phyloP scores from a whole-genome alignment of 768 basidiomycete species.

The Solioccasus polychromus region DNA sequence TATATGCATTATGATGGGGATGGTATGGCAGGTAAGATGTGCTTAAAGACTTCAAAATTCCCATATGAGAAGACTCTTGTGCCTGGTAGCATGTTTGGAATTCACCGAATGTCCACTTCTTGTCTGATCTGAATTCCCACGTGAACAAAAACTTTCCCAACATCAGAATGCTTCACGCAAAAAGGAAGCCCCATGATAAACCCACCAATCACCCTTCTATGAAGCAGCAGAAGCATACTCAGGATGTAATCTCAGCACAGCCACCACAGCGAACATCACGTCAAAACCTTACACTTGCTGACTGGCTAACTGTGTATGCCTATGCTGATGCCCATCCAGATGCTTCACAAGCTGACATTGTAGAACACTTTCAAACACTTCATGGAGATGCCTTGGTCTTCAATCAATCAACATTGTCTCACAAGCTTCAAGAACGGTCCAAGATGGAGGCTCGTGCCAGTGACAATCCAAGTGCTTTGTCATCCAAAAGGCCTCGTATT shows the following conservation, averaged over 20 bases:
- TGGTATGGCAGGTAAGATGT: too few relatives aligned
- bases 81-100: too few relatives aligned
- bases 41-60: too few relatives aligned
- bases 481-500: not conserved
- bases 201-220: not conserved
- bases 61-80: too few relatives aligned
- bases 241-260: not conserved
- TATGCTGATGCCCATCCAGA: constrained; percentile 7
- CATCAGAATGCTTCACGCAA: not conserved
- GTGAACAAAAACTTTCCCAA: too few relatives aligned
- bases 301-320: constrained; percentile 11
- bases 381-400: too few relatives aligned
- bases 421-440: not conserved
- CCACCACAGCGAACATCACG: not conserved
- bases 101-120: too few relatives aligned
- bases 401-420: not conserved
- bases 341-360: not conserved
- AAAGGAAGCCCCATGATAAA: constrained; percentile 1
- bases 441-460: not conserved
- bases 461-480: too few relatives aligned
- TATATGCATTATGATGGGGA: too few relatives aligned
- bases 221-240: not conserved
- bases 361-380: too few relatives aligned
- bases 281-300: constrained; percentile 8
- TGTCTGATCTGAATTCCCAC: too few relatives aligned